phyloP scores from a whole-genome alignment of 768 basidiomycete species.

The Termitomyces sp. region DNA sequence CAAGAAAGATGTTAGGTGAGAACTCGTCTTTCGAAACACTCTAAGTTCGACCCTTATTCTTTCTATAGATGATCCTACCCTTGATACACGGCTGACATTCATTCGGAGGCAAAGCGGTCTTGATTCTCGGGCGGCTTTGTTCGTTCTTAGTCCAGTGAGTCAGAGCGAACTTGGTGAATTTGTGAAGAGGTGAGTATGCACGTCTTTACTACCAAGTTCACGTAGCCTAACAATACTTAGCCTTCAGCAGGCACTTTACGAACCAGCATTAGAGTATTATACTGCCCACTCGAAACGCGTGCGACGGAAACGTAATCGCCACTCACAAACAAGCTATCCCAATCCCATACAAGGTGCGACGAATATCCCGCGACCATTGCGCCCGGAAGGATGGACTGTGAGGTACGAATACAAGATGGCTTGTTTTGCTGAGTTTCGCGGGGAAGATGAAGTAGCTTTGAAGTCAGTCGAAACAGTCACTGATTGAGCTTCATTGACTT shows the following conservation, averaged over 20 bases:
- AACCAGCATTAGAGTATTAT: conserved; percentile 91
- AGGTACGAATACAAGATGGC: conserved; percentile 98
- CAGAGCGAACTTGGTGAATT: conserved; percentile 86
- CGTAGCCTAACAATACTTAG: conserved; percentile 27
- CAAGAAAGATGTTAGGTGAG: conserved; percentile 78
- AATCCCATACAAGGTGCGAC: conserved; percentile 40
- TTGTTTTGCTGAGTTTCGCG: conserved; percentile 90
- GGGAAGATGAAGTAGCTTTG: conserved; percentile 87
- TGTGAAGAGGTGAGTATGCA: conserved; percentile 56
- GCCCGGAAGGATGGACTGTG: conserved; percentile 91
- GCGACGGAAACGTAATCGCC: conserved; percentile 80
- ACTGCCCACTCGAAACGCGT: conserved; percentile 90
- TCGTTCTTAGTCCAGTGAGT: conserved; percentile 91
- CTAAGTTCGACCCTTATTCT: neutral
- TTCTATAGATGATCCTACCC: conserved; percentile 67
- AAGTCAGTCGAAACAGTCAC: conserved; percentile 50
- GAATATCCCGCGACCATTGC: conserved; percentile 51
- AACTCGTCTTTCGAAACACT: neutral
- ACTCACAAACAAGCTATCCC: conserved; percentile 57
- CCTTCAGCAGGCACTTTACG: conserved; percentile 84
- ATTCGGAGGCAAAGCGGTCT: conserved; percentile 86
- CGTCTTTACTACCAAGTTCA: neutral
- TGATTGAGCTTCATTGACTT: conserved; percentile 6
- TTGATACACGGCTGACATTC: conserved; percentile 80
- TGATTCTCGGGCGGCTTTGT: conserved; percentile 87